Evolutionary conservation across 1,139 yeast genomes (phyloP).

Genomic region (Candida albicans): DNA sequence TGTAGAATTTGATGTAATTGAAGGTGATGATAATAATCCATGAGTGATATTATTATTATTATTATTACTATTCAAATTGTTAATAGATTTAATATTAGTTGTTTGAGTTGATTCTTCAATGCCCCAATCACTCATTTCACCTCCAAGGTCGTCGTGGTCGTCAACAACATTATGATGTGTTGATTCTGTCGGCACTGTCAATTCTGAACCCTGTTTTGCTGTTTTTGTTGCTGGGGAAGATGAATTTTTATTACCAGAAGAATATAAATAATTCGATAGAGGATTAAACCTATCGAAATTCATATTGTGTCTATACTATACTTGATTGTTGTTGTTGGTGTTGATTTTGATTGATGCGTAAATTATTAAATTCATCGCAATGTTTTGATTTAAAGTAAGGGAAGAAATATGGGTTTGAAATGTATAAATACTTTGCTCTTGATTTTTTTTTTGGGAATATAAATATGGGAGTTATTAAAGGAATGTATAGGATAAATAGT

Average conservation of each 20-base stretch:
- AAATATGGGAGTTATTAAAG: too few relatives aligned
- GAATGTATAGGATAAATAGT: too few relatives aligned
- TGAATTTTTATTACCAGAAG: conserved; percentile 1
- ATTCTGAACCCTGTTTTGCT: not conserved
- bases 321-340: not conserved
- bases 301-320: conserved; percentile 18
- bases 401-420: too few relatives aligned
- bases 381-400: too few relatives aligned
- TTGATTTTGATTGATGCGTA: too few relatives aligned
- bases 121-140: conserved; percentile 43
- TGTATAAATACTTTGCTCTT: too few relatives aligned
- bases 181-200: too few relatives aligned
- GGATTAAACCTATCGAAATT: conserved; percentile 36
- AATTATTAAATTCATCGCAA: too few relatives aligned
- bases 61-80: conserved; percentile 1
- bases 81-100: not conserved
- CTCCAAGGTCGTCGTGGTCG: not conserved
- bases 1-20: conserved; percentile 17
- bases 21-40: conserved; percentile 15
- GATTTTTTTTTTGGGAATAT: too few relatives aligned
- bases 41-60: conserved; percentile 3
- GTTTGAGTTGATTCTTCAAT: conserved; percentile 29
- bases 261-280: conserved; percentile 16
- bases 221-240: not conserved
- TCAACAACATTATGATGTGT: not conserved